phyloP scores from a whole-genome alignment of 2,329 filamentous ascomycete genomes.

The Camillea tinctor region DNA sequence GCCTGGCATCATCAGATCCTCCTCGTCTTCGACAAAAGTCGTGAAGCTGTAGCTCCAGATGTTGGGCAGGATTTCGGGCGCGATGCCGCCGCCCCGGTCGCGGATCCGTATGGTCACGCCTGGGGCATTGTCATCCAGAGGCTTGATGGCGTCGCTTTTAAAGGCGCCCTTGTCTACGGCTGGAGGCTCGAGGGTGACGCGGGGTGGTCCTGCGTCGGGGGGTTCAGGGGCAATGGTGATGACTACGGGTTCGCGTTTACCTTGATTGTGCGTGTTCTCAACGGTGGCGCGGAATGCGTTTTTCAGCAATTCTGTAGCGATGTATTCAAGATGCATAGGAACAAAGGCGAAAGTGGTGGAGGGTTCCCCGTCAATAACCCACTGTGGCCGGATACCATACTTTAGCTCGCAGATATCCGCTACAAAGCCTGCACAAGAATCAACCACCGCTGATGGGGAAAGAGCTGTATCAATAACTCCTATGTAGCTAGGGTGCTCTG shows the following conservation, averaged over 20 bases:
- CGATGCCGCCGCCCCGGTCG: constrained; percentile 91
- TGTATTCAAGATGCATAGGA: constrained; percentile 95
- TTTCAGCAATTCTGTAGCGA: constrained; percentile 88
- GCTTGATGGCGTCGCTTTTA: constrained; percentile 49
- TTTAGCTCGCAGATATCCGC: constrained; percentile 96
- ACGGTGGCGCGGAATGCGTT: constrained; percentile 94
- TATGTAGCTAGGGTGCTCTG: constrained; percentile 68
- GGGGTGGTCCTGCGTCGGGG: constrained; percentile 30
- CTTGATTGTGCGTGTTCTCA: constrained; percentile 60
- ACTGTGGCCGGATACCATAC: constrained; percentile 81
- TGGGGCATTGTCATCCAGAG: constrained; percentile 65
- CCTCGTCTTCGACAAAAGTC: constrained; percentile 74
- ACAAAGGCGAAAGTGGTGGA: constrained; percentile 91
- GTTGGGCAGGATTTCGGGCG: constrained; percentile 75
- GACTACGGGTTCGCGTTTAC: constrained; percentile 77
- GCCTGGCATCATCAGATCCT: constrained; percentile 40
- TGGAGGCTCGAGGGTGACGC: constrained; percentile 36
- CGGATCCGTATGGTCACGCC: constrained; percentile 94
- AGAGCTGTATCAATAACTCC: constrained; percentile 93
- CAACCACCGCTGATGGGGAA: constrained; percentile 76
- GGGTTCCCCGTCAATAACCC: constrained; percentile 81
- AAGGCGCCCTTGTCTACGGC: constrained; percentile 41
- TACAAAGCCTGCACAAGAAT: constrained; percentile 84
- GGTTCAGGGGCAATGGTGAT: constrained; percentile 83
- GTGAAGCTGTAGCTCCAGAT: constrained; percentile 99